phyloP scores from a whole-genome alignment of 2,329 filamentous ascomycete genomes.

The Trichoderma sp. region DNA sequence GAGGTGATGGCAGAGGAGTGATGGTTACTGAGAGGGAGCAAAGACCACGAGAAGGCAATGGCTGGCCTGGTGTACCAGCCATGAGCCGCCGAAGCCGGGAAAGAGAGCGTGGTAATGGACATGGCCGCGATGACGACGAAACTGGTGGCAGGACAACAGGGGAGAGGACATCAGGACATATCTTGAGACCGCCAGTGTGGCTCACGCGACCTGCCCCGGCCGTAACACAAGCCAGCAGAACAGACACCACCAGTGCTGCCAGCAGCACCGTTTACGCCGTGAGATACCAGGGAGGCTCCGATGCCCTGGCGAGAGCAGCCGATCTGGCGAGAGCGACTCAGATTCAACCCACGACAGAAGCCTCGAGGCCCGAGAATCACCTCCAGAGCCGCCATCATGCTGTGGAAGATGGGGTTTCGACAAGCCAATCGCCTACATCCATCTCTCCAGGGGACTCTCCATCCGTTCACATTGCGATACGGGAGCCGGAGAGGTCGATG shows the following conservation, averaged over 20 bases:
- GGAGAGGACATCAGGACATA: constrained; percentile 33
- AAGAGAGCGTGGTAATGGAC: constrained; percentile 21
- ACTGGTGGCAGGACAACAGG: constrained; percentile 29
- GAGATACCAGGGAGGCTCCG: constrained; percentile 58
- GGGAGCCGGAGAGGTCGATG: constrained; percentile 15
- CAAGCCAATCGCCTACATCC: constrained; percentile 21
- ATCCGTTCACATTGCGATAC: constrained; percentile 25
- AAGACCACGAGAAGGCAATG: constrained; percentile 25
- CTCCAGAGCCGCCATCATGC: constrained; percentile 26
- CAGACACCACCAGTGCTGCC: constrained; percentile 61
- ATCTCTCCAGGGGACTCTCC: constrained; percentile 24
- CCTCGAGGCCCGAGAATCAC: constrained; percentile 38
- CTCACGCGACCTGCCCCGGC: constrained; percentile 54
- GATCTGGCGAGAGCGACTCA: constrained; percentile 33
- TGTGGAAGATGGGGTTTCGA: constrained; percentile 29
- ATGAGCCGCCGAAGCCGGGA: constrained; percentile 29
- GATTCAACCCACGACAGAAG: constrained; percentile 31
- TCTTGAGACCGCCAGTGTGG: constrained; percentile 53
- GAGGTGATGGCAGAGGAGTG: constrained; percentile 14
- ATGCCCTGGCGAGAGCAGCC: constrained; percentile 47
- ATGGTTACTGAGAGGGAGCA: constrained; percentile 23
- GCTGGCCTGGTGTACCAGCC: constrained; percentile 31
- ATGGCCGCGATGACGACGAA: constrained; percentile 19
- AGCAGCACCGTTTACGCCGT: constrained; percentile 65
- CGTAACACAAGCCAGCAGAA: constrained; percentile 58